Percentiles rank a stretch among this genome's conserved stretches.
These are phyloP conservation scores for Diaporthe ilicicola DNA, from an alignment of 2,329 filamentous ascomycete genomes.

Conservation along the genomic window DNA sequence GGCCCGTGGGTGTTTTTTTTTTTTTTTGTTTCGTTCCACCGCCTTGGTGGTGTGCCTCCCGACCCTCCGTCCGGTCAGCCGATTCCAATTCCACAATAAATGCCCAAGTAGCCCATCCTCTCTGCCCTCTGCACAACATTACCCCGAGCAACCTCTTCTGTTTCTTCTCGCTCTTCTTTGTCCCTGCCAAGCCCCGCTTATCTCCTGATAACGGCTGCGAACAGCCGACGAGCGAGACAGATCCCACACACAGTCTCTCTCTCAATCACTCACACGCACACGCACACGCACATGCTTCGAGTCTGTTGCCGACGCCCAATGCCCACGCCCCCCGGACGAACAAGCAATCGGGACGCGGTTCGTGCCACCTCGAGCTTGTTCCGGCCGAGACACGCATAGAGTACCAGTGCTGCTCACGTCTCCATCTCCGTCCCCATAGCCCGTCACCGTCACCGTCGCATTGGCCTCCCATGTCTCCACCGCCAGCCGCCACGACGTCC, in stretches of 20 bases:
- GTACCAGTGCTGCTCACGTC: neutral
- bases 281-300: neutral
- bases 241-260: neutral
- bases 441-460: slow-evolving; percentile 12
- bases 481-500: slow-evolving; percentile 5
- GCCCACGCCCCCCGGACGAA: slow-evolving; percentile 6
- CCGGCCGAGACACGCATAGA: slow-evolving; percentile 5
- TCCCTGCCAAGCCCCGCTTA: slow-evolving; percentile 20
- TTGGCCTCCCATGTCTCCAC: slow-evolving; percentile 19
- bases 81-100: slow-evolving; percentile 29
- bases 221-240: slow-evolving; percentile 14
- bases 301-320: neutral
- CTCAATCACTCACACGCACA: neutral
- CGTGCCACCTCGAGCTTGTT: slow-evolving; percentile 20
- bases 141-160: slow-evolving; percentile 47
- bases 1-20: slow-evolving; percentile 1
- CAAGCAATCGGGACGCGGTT: slow-evolving; percentile 25
- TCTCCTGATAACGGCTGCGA: slow-evolving; percentile 18
- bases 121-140: slow-evolving; percentile 54
- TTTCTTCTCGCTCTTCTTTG: slow-evolving; percentile 11
- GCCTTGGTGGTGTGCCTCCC: slow-evolving; percentile 12
- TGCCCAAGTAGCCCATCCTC: slow-evolving; percentile 34
- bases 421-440: neutral
- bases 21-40: slow-evolving; percentile 24
- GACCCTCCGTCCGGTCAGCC: slow-evolving; percentile 12